Percentiles rank a stretch among this genome's conserved stretches.
Conservation (phyloP, 495 filamentous ascomycete species). For the Penicillium diatomitis region DNA sequence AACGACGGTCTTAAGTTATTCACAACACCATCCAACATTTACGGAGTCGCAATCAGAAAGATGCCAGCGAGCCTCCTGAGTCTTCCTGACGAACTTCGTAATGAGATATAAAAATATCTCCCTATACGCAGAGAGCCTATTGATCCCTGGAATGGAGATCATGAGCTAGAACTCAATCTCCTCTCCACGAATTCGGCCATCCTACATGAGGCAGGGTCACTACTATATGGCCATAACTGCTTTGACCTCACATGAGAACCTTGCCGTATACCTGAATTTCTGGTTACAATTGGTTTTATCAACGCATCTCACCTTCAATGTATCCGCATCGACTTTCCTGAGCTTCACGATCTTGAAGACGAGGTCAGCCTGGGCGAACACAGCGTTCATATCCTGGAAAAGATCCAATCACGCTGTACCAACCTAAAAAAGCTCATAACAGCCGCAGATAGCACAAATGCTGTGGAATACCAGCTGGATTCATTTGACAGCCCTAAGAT, state of each 20-base stretch:
- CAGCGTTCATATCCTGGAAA: slow-evolving; percentile 4
- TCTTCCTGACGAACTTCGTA: slow-evolving; percentile 7
- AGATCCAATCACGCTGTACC: slow-evolving; percentile 1
- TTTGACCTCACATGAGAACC: slow-evolving; percentile 3
- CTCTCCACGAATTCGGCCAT: slow-evolving; percentile 5
- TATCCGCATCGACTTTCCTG: slow-evolving; percentile 7
- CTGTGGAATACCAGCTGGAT: background rate
- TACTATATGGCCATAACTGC: slow-evolving; percentile 9
- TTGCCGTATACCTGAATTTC: background rate
- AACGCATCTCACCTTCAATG: slow-evolving; percentile 5
- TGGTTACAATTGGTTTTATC: slow-evolving; percentile 4
- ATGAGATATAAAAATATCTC: slow-evolving; percentile 9
- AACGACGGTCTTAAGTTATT: background rate
- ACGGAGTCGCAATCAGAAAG: background rate
- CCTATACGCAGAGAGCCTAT: slow-evolving; percentile 5
- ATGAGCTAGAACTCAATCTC: slow-evolving; percentile 2
- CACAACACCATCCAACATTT: background rate
- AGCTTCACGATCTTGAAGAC: slow-evolving; percentile 1
- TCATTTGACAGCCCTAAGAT: slow-evolving; percentile 3
- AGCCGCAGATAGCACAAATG: background rate
- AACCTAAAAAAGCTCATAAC: slow-evolving; percentile 3
- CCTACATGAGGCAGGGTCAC: slow-evolving; percentile 3
- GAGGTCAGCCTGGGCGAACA: slow-evolving; percentile 2
- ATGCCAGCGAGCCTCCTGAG: slow-evolving; percentile 3
- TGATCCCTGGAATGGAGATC: slow-evolving; percentile 2